Percentiles rank a stretch among this genome's conserved stretches.
Evolutionary conservation across 257 asterid genomes (phyloP).

Genomic region (Nemophila menziesii): DNA sequence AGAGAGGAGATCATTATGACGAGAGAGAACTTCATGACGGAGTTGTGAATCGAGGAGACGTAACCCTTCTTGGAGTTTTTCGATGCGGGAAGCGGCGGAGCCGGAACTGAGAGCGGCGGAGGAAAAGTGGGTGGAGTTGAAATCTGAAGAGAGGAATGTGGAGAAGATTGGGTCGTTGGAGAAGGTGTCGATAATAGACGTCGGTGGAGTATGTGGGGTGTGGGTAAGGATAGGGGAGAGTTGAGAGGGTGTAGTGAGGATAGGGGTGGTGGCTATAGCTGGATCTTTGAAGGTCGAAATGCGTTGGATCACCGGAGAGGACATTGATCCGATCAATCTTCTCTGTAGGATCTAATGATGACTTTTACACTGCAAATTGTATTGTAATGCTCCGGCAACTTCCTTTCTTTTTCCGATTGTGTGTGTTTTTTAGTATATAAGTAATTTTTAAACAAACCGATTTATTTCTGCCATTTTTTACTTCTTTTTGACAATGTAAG

Average conservation of each 20-base stretch:
- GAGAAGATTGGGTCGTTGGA: conserved; percentile 78
- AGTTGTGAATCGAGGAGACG: conserved; percentile 71
- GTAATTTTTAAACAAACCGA: too few species aligned
- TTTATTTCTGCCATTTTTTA: too few species aligned
- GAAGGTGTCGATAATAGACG: conserved; percentile 45
- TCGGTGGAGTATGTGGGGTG: conserved; percentile 16
- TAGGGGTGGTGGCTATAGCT: conserved; percentile 9
- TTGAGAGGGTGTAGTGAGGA: conserved; percentile 17
- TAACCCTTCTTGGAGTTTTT: conserved; percentile 81
- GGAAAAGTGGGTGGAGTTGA: conserved; percentile 82
- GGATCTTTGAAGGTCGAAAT: conserved; percentile 51
- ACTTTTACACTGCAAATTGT: too few species aligned
- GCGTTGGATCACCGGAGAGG: conserved; percentile 36
- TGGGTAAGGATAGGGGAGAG: conserved; percentile 16
- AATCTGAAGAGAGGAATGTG: conserved; percentile 71
- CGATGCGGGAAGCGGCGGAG: conserved; percentile 89
- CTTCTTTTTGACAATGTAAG: too few species aligned
- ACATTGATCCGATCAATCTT: not conserved
- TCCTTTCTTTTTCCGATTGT: too few species aligned
- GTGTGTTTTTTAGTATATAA: too few species aligned
- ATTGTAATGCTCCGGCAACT: too few species aligned
- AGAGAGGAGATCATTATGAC: conserved; percentile 66
- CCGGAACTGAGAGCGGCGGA: conserved; percentile 95
- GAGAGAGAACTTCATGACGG: conserved; percentile 80
- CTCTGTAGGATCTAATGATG: not conserved